Percentiles rank a stretch among this genome's conserved stretches.
These are phyloP conservation scores for Starmerella floricola DNA, from an alignment of 805 yeast species.

Conservation along the genomic window DNA sequence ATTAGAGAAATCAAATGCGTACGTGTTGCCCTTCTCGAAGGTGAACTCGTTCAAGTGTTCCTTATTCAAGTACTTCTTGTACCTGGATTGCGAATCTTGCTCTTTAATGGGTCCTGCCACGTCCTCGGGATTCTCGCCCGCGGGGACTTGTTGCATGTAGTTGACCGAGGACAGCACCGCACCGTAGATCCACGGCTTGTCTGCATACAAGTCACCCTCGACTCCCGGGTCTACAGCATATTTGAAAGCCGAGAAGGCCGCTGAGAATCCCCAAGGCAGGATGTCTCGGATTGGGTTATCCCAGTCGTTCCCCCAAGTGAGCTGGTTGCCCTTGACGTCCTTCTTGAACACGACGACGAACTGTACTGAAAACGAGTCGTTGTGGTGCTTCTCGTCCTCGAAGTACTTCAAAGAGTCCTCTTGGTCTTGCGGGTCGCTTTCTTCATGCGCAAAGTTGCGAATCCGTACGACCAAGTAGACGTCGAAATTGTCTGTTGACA, in stretches of 20 bases:
- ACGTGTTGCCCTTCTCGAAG: conserved; percentile 32
- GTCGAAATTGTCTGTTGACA: conserved; percentile 33
- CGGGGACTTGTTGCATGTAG: conserved; percentile 25
- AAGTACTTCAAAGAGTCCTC: conserved; percentile 24
- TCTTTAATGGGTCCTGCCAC: conserved; percentile 21
- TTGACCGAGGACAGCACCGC: conserved; percentile 48
- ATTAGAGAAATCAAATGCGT: conserved; percentile 44
- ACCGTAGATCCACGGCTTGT: conserved; percentile 53
- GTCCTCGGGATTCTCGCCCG: conserved; percentile 6
- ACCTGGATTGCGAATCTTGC: conserved; percentile 29
- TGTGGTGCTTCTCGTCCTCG: conserved; percentile 19
- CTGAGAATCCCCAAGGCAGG: conserved; percentile 44
- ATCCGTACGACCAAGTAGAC: conserved; percentile 36
- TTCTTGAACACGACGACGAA: conserved; percentile 34
- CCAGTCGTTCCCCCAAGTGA: conserved; percentile 61
- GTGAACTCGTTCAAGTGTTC: conserved; percentile 33
- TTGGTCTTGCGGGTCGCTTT: conserved; percentile 14
- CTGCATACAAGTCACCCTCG: conserved; percentile 48
- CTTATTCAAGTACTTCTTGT: conserved; percentile 34
- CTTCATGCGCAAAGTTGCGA: conserved; percentile 32
- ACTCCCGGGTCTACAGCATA: conserved; percentile 53
- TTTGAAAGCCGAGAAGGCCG: conserved; percentile 46
- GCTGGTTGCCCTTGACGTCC: conserved; percentile 38
- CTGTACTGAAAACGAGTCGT: conserved; percentile 31
- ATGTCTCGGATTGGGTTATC: conserved; percentile 44